A percentile compares a stretch with the other conserved stretches of the same genome.
phyloP scores from a whole-genome alignment of 208 protist species.

The Vickermania ingenoplastis region DNA sequence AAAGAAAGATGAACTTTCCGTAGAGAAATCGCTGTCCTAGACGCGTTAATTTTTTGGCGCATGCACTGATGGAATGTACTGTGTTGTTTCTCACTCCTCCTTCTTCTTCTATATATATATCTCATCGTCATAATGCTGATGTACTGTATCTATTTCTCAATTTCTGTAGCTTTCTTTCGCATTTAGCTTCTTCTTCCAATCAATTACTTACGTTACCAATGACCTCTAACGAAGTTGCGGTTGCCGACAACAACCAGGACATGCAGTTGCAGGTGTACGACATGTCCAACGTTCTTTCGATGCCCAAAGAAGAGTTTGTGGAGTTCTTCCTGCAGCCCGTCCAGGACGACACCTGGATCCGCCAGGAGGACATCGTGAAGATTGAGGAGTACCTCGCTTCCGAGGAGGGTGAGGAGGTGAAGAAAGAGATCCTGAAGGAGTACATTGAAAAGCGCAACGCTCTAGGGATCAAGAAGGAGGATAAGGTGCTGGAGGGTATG shows the following conservation, averaged over 20 bases:
- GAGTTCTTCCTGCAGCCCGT: slow-evolving; percentile 57
- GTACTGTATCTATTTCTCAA: slow-evolving; percentile 11
- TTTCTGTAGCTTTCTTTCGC: slow-evolving; percentile 1
- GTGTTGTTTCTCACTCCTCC: too few species aligned
- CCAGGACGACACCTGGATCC: slow-evolving; percentile 81
- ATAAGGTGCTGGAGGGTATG: slow-evolving; percentile 76
- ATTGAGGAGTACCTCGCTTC: slow-evolving; percentile 59
- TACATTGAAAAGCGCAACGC: slow-evolving; percentile 41
- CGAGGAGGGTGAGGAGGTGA: slow-evolving; percentile 39
- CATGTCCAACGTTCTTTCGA: slow-evolving; percentile 21
- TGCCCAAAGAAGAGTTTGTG: slow-evolving; percentile 61
- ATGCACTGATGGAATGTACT: too few species aligned
- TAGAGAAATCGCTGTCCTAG: too few species aligned
- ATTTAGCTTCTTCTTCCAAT: not conserved
- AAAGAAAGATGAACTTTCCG: too few species aligned
- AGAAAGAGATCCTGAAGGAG: slow-evolving; percentile 61
- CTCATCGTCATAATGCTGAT: slow-evolving; percentile 1
- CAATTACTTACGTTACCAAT: not conserved
- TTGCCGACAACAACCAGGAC: not conserved
- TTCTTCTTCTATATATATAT: slow-evolving; percentile 4
- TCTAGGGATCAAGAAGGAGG: slow-evolving; percentile 8
- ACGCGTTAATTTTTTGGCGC: too few species aligned
- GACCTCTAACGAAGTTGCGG: slow-evolving; percentile 1
- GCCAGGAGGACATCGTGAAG: slow-evolving; percentile 52
- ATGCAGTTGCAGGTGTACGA: slow-evolving; percentile 20